Base-by-base conservation (phyloP, 805 yeast genomes). In the Kodamaea restingae region DNA sequence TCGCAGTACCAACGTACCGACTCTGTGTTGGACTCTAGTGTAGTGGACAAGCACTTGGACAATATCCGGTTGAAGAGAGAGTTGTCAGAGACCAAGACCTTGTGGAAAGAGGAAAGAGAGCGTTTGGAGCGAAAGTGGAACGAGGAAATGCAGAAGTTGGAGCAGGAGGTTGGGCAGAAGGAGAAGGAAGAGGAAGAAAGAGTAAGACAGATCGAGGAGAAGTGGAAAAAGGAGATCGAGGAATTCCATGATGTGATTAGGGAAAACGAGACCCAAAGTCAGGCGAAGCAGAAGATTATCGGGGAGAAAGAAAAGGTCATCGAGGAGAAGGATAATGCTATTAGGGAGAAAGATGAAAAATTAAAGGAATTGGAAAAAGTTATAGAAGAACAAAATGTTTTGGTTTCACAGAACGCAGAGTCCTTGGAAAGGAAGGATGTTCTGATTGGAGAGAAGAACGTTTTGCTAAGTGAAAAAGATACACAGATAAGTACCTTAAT, bases 21-120 rank as follows among this genome's bases (percentile, higher is more conserved):
- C 9, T n/a, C 48, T 20, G 50, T 55, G 1, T 50, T 66, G 32
- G 71, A 66, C 44, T 56, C 70, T 2, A 57, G 71, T 1, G 53
- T 50, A 5, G 62, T 69, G 14, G 74, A 69, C 46, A 69, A 65
- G 41, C 72, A 67, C 44, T 49, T 69, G 33, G 73, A 69, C 36
- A 65, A 67, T 38, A 60, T 69, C 3, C 50, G 71, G 35, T 53
- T 67, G 17, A 39, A 43, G 7, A 51, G 29, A 48, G 32, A 18
- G 11, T 7, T 17, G 41, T 17, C 9, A 12, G 40, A 35, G n/a
- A 11, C 42, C 14, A 44, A 46, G 25, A 35, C 20, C 9, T 29
- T 26, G 15, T 38, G 32, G 33, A 28, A 32, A 14, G 21, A 32
- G 14, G 35, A 35, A 5, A 24, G 34, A 7, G 36, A 32, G 18